Conservation (phyloP, 257 asterid species). For the Verbascum thapsus region DNA sequence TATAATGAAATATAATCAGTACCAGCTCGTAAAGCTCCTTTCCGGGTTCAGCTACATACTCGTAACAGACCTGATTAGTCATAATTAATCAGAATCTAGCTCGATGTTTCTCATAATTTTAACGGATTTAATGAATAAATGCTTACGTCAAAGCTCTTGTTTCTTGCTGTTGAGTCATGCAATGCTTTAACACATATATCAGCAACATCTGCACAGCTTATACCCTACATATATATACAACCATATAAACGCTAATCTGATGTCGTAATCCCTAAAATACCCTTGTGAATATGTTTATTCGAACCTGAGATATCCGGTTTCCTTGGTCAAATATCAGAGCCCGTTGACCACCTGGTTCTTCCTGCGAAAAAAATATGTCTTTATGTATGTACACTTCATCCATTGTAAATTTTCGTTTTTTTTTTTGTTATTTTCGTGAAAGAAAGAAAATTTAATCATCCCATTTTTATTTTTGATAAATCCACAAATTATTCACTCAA, state of each 20-base stretch:
- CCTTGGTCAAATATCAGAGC: constrained; percentile 97
- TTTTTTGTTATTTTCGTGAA: background rate
- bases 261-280: background rate
- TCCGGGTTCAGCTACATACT: constrained; percentile 89
- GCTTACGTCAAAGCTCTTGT: constrained; percentile 97
- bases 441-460: too few relatives aligned
- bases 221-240: constrained; percentile 51
- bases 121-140: background rate
- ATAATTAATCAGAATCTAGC: constrained; percentile 24
- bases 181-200: constrained; percentile 96
- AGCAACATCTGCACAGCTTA: constrained; percentile 98
- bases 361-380: constrained; percentile 46
- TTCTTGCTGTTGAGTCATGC: constrained; percentile 96
- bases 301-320: constrained; percentile 91
- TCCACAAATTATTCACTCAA: too few relatives aligned
- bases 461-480: too few relatives aligned
- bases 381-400: background rate
- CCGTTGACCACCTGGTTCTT: constrained; percentile 99
- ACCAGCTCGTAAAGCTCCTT: constrained; percentile 97
- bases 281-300: constrained; percentile 13
- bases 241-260: constrained; percentile 22
- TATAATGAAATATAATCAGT: too few relatives aligned
- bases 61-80: constrained; percentile 77
- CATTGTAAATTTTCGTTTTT: background rate
- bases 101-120: background rate